Evolutionary conservation across 176 grass and related monocot species (phyloP).

Genomic region (Cymbopogon citratus): DNA sequence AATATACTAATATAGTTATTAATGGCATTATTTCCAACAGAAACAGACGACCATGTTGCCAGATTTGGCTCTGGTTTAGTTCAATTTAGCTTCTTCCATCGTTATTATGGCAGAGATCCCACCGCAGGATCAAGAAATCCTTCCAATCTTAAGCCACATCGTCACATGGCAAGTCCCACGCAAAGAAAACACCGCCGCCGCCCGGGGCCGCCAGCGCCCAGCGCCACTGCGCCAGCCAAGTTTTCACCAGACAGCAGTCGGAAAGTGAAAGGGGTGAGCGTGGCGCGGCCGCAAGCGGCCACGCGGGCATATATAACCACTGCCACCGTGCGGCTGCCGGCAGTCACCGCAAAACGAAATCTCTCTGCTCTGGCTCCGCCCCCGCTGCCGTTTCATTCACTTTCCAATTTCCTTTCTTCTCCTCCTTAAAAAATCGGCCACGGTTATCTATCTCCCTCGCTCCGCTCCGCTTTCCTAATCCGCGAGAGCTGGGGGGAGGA

Average conservation of each 20-base stretch:
- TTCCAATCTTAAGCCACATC: neutral
- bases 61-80: neutral
- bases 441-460: conserved; percentile 9
- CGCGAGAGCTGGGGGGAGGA: neutral
- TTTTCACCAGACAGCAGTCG: neutral
- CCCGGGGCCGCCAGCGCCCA: no score
- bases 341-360: neutral
- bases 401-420: neutral
- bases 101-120: neutral
- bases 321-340: neutral
- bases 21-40: no score
- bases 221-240: no score
- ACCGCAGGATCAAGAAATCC: neutral
- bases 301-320: conserved; percentile 20
- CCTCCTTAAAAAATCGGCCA: conserved; percentile 6
- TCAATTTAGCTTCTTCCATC: neutral
- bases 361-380: no score
- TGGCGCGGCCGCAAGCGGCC: neutral
- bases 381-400: neutral
- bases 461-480: conserved; percentile 15
- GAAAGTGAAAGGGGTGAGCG: neutral
- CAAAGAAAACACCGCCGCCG: no score
- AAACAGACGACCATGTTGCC: neutral
- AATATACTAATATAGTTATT: no score
- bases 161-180: neutral